Conservation (phyloP, 2,329 filamentous ascomycete genomes). For the Penicillium rolfsii region DNA sequence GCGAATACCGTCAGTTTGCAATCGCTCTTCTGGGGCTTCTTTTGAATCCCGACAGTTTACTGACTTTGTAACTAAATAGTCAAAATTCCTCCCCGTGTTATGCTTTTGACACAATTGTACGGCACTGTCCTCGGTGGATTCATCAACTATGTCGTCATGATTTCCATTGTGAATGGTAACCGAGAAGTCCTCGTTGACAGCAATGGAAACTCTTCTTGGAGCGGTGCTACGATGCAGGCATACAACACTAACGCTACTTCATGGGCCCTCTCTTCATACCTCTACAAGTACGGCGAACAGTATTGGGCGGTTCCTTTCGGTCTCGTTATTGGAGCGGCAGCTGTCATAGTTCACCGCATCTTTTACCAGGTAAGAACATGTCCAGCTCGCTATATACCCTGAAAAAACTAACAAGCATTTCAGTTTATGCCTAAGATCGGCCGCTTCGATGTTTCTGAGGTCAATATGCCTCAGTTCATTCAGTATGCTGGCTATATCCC, state of each 20-base stretch:
- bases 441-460: slow-evolving; percentile 46
- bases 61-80: not conserved
- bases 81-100: slow-evolving; percentile 59
- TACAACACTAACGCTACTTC: slow-evolving; percentile 43
- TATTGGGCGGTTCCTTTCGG: slow-evolving; percentile 55
- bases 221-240: slow-evolving; percentile 55
- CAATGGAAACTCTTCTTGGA: slow-evolving; percentile 58
- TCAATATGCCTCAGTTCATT: slow-evolving; percentile 60
- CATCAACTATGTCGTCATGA: slow-evolving; percentile 61
- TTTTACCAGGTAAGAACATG: slow-evolving; percentile 17
- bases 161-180: slow-evolving; percentile 56
- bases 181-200: slow-evolving; percentile 51
- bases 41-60: not conserved
- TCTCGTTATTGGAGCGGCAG: slow-evolving; percentile 49
- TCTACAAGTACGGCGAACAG: slow-evolving; percentile 52
- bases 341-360: slow-evolving; percentile 20
- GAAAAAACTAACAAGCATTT: not conserved
- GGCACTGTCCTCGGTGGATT: slow-evolving; percentile 59
- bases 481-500: slow-evolving; percentile 60
- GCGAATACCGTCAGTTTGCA: slow-evolving; percentile 56
- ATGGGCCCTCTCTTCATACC: slow-evolving; percentile 56
- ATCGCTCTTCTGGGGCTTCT: not conserved
- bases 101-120: slow-evolving; percentile 62
- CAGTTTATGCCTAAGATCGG: slow-evolving; percentile 55
- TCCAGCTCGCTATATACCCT: not conserved